These are phyloP conservation scores for Calycina herbarum DNA, from an alignment of 2,329 filamentous ascomycete species.

Conservation along the genomic window DNA sequence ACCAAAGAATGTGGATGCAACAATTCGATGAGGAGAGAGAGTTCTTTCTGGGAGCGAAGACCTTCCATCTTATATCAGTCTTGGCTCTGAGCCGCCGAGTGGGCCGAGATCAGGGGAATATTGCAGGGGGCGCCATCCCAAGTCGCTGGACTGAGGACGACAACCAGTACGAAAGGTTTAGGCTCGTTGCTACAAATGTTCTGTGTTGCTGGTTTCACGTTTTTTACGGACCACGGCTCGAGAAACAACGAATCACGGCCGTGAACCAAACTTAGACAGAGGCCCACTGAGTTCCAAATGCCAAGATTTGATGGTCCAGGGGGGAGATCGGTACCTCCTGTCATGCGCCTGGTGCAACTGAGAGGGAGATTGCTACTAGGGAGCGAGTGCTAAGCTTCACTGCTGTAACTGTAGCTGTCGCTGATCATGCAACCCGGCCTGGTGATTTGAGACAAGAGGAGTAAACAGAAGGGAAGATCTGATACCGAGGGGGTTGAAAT, in stretches of 20 bases:
- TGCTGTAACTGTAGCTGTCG: conserved; percentile 14
- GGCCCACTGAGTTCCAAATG: background rate
- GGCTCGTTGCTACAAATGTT: conserved; percentile 28
- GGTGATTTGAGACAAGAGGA: conserved; percentile 13
- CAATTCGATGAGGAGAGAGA: conserved; percentile 27
- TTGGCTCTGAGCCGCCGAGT: conserved; percentile 17
- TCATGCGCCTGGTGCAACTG: too few relatives aligned
- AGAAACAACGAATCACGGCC: background rate
- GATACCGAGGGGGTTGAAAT: conserved; percentile 7
- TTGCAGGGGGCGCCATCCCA: conserved; percentile 4
- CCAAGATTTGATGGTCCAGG: background rate
- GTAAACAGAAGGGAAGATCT: conserved; percentile 16
- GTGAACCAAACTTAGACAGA: background rate
- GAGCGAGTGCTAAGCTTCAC: background rate
- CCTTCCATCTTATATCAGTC: conserved; percentile 10
- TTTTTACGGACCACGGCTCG: background rate
- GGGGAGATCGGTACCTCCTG: background rate
- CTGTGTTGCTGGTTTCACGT: conserved; percentile 12
- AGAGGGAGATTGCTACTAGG: conserved; percentile 2
- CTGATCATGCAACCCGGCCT: conserved; percentile 13
- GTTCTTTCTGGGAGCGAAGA: conserved; percentile 3
- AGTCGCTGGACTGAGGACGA: background rate
- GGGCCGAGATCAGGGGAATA: conserved; percentile 12
- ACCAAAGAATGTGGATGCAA: conserved; percentile 30
- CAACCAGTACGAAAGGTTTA: conserved; percentile 10